phyloP scores from a whole-genome alignment of 495 filamentous ascomycete species.

The Hapsidospora chrysogenum region DNA sequence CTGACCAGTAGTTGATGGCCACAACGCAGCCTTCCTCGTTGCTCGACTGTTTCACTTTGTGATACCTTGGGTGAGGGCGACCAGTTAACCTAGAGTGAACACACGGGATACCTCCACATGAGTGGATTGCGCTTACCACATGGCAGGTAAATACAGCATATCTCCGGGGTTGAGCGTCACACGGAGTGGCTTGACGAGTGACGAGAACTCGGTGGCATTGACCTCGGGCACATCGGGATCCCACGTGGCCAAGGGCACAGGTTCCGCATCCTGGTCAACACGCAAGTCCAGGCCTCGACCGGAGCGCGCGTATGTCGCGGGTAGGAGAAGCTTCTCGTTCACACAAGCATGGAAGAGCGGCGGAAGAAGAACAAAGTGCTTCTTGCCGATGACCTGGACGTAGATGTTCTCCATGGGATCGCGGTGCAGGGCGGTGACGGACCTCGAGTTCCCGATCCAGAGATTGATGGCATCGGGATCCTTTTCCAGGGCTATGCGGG shows the following conservation, averaged over 20 bases:
- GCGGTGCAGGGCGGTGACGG: slow-evolving; percentile 51
- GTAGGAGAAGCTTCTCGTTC: slow-evolving; percentile 33
- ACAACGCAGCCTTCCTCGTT: slow-evolving; percentile 47
- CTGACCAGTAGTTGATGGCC: slow-evolving; percentile 68
- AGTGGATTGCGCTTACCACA: slow-evolving; percentile 36
- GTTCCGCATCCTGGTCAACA: slow-evolving; percentile 18
- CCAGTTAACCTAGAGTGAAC: background rate
- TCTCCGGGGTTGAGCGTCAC: slow-evolving; percentile 53
- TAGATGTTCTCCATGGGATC: slow-evolving; percentile 76
- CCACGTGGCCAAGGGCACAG: slow-evolving; percentile 48
- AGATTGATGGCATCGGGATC: slow-evolving; percentile 58
- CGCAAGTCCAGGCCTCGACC: slow-evolving; percentile 14
- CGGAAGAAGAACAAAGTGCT: slow-evolving; percentile 55
- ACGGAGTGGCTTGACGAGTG: slow-evolving; percentile 33
- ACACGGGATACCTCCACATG: background rate
- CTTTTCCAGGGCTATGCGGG: slow-evolving; percentile 42
- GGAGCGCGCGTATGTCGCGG: slow-evolving; percentile 30
- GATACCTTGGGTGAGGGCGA: slow-evolving; percentile 18
- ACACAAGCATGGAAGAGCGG: slow-evolving; percentile 45
- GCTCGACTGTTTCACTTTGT: slow-evolving; percentile 53
- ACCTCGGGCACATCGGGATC: slow-evolving; percentile 43
- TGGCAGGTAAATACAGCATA: slow-evolving; percentile 62
- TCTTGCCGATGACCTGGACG: slow-evolving; percentile 49
- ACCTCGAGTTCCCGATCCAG: slow-evolving; percentile 56
- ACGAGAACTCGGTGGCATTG: slow-evolving; percentile 34